Conservation (phyloP, 1,284 basidiomycete genomes). For the Tilletia caries region DNA sequence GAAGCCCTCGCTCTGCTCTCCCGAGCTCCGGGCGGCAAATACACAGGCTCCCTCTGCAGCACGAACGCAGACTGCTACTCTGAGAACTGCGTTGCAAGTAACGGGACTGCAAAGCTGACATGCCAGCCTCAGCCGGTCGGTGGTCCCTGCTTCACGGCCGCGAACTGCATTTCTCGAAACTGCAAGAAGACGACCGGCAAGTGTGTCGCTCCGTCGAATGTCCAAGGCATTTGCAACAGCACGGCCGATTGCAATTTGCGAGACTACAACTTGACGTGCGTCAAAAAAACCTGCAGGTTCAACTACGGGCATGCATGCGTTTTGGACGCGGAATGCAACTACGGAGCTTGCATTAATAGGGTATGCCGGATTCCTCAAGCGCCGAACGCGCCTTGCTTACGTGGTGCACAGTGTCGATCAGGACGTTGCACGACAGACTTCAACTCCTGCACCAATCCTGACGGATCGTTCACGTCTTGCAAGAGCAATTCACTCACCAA, state of each 20-base stretch:
- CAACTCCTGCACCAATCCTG: too few species aligned
- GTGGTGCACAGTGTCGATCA: too few species aligned
- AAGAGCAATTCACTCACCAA: too few species aligned
- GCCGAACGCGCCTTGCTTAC: too few species aligned
- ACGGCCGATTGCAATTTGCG: background rate
- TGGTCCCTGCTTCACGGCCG: slow-evolving; percentile 2
- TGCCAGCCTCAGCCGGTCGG: slow-evolving; percentile 5
- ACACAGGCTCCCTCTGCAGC: background rate
- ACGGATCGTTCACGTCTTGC: too few species aligned
- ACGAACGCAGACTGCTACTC: background rate
- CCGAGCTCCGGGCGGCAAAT: background rate
- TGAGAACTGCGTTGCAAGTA: background rate
- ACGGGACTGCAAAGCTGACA: background rate
- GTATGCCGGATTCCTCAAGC: too few species aligned
- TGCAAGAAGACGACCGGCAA: background rate
- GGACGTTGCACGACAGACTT: too few species aligned
- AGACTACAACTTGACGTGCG: background rate
- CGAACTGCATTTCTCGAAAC: background rate
- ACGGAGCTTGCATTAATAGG: too few species aligned
- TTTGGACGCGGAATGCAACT: too few species aligned
- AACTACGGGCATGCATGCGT: too few species aligned
- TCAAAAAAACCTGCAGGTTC: too few species aligned
- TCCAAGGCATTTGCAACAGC: background rate
- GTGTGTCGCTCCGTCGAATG: background rate
- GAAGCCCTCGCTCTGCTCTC: too few species aligned